Percentiles rank a stretch among this genome's conserved stretches.
Evolutionary conservation across 139 green algal species (phyloP).

Genomic region (Eudorina sp.): DNA sequence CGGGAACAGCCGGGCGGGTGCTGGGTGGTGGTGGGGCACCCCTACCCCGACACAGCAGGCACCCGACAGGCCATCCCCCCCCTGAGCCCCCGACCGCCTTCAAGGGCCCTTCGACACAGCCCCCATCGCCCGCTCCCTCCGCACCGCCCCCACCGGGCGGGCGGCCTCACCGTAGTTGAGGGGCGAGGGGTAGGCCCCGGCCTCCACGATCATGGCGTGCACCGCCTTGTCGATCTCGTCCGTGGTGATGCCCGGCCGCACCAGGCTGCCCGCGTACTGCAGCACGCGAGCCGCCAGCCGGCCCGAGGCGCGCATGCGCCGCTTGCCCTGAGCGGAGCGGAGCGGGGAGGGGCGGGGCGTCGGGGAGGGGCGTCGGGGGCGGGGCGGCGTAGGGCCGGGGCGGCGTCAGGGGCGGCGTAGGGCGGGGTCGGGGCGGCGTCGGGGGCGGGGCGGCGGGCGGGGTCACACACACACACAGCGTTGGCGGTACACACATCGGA

Average conservation of each 20-base stretch:
- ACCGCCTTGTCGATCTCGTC: conserved; percentile 95
- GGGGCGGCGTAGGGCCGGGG: too few species aligned
- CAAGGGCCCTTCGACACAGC: too few species aligned
- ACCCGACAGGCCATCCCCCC: not conserved
- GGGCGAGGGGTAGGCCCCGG: conserved; percentile 95
- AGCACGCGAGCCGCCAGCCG: conserved; percentile 91
- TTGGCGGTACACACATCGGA: too few species aligned
- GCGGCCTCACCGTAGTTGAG: conserved; percentile 60
- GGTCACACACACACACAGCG: too few species aligned
- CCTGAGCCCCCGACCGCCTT: not conserved
- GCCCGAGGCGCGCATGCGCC: conserved; percentile 88
- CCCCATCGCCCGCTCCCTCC: not conserved
- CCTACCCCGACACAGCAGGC: not conserved
- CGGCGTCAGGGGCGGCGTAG: too few species aligned
- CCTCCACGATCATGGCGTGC: conserved; percentile 88
- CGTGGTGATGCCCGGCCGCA: conserved; percentile 90
- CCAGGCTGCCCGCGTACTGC: conserved; percentile 81
- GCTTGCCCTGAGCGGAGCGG: conserved; percentile 57
- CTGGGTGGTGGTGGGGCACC: not conserved
- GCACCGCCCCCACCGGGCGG: not conserved
- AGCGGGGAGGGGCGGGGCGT: too few species aligned
- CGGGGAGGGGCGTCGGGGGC: too few species aligned
- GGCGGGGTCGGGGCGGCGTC: too few species aligned
- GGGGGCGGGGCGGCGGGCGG: too few species aligned
- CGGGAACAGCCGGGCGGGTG: not conserved